Evolutionary conservation across 805 yeast species (phyloP), one percentile per base, ranked within the genome.

Genomic region (Metschnikowia peoriensis): DNA sequence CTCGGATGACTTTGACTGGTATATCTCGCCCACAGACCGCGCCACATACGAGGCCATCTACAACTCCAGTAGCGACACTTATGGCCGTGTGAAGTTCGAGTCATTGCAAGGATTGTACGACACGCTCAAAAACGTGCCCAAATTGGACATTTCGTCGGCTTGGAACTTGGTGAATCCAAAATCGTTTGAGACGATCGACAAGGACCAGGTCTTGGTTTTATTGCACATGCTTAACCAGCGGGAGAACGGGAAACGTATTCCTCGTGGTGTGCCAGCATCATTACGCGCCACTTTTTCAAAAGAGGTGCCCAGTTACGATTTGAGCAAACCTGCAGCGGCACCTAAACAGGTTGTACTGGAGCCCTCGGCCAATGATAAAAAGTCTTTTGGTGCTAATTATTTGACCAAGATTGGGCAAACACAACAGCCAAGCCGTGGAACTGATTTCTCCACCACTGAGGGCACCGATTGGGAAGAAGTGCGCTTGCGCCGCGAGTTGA

Each of bases 161-260:
- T 94, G 99, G 98, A 90, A 89, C 67, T 74, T 94, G 53, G 96
- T 94, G 49, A 94, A 94, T 64, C 98, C 99, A 10, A 87, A 88
- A 63, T 84, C 87, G 50, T 83, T 84, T 48, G 89, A 86, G 63
- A 86, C 96, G 9, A 91, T 94, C 56, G 97, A 92, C 68, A 91
- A 88, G 62, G 98, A 94, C 70, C 98, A 96, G 67, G 84, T 91
- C 27, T 71, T 91, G 55, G 96, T 89, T 38, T 91, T 88, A 61
- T 76, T 94, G 56, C 99, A 94, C 70, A 89, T 92, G 58, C 77
- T 94, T 61, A 91, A 92, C 69, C 97, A 93, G 69, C 81, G 97
- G 59, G 89, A 88, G 62, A 83, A 86, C 53, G 91, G 91, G 40
- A 86, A 85, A 62, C 78, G 93, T 49, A 84, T 94, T 28, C 99